Evolutionary conservation across 1,139 yeast species (phyloP).

Genomic region (Yamadazyma pseudoaaseri): DNA sequence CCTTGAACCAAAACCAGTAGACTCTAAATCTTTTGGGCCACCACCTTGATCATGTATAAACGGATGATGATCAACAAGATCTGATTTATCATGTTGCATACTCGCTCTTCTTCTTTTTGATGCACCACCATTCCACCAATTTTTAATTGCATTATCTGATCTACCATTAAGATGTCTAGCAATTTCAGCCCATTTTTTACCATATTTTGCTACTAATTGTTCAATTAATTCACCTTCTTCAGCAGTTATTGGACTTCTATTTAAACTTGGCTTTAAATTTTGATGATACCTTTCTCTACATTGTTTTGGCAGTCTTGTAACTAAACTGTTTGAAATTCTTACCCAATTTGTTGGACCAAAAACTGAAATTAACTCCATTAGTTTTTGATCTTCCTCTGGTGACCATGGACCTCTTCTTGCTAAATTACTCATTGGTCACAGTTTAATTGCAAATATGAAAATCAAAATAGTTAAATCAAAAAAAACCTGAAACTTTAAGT

Average conservation of each 20-base stretch:
- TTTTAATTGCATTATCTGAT: slow-evolving; percentile 87
- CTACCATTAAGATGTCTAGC: slow-evolving; percentile 86
- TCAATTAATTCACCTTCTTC: slow-evolving; percentile 86
- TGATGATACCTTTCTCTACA: slow-evolving; percentile 93
- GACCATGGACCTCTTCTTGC: slow-evolving; percentile 83
- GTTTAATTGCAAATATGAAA: no score
- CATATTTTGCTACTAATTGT: slow-evolving; percentile 72
- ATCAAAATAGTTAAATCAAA: no score
- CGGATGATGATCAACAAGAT: background rate
- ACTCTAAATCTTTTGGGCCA: slow-evolving; percentile 5
- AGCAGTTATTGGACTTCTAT: slow-evolving; percentile 76
- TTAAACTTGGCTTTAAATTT: slow-evolving; percentile 80
- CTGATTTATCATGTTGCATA: slow-evolving; percentile 11
- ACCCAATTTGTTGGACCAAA: slow-evolving; percentile 95
- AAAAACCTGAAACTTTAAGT: no score
- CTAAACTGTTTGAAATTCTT: slow-evolving; percentile 68
- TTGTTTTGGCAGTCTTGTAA: slow-evolving; percentile 85
- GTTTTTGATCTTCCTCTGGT: slow-evolving; percentile 74
- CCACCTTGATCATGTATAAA: background rate
- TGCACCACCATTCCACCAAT: slow-evolving; percentile 97
- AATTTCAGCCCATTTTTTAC: slow-evolving; percentile 94
- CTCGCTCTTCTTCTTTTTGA: slow-evolving; percentile 67
- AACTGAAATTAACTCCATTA: slow-evolving; percentile 65
- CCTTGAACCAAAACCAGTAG: slow-evolving; percentile 1
- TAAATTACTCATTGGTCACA: slow-evolving; percentile 11